Evolutionary conservation across 2,329 filamentous ascomycete genomes (phyloP).

Genomic region (Fusarium neocosmosporiellum): DNA sequence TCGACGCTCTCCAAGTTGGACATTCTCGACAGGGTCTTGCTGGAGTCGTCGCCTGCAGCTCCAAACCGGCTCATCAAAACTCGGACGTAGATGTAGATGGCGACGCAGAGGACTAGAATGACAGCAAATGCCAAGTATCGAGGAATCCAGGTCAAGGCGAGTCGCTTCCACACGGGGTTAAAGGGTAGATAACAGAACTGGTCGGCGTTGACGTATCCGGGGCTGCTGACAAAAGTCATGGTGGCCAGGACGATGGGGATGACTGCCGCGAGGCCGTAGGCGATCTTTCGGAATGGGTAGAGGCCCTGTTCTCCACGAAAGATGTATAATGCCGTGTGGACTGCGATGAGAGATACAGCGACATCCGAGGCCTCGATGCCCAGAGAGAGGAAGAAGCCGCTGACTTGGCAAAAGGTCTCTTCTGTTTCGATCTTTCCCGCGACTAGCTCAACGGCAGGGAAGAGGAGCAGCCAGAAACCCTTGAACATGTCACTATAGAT

Average conservation of each 20-base stretch:
- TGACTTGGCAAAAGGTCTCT: slow-evolving; percentile 72
- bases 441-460: slow-evolving; percentile 68
- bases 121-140: slow-evolving; percentile 74
- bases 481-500: slow-evolving; percentile 80
- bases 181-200: slow-evolving; percentile 77
- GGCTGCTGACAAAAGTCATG: slow-evolving; percentile 70
- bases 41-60: slow-evolving; percentile 16
- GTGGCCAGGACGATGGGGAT: slow-evolving; percentile 70
- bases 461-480: slow-evolving; percentile 74
- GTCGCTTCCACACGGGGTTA: slow-evolving; percentile 74
- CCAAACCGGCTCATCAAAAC: slow-evolving; percentile 56
- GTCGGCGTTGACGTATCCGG: slow-evolving; percentile 70
- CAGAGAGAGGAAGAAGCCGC: slow-evolving; percentile 74
- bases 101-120: slow-evolving; percentile 73
- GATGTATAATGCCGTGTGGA: slow-evolving; percentile 79
- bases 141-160: slow-evolving; percentile 78
- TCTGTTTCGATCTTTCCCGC: slow-evolving; percentile 61
- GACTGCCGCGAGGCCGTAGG: slow-evolving; percentile 67
- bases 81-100: slow-evolving; percentile 76
- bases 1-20: slow-evolving; percentile 19
- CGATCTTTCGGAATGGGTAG: slow-evolving; percentile 72
- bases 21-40: slow-evolving; percentile 24
- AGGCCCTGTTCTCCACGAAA: slow-evolving; percentile 73
- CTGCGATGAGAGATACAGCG: slow-evolving; percentile 76
- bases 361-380: slow-evolving; percentile 79